Conservation (phyloP, 768 basidiomycete genomes). For the Rhizopogon rudus region DNA sequence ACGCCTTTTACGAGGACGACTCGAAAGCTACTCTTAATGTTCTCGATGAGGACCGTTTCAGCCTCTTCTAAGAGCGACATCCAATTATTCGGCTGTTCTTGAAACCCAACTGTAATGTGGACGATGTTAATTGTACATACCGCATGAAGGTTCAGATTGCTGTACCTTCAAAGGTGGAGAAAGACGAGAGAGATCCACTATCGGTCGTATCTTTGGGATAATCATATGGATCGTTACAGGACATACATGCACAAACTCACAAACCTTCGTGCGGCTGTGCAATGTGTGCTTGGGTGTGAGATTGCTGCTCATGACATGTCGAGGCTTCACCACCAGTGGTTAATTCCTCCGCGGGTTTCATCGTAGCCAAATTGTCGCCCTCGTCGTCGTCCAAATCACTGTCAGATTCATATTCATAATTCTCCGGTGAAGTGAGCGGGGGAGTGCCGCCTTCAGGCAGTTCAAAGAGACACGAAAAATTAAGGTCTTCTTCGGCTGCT, state of each 20-base stretch:
- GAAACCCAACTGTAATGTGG: not conserved
- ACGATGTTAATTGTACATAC: not conserved
- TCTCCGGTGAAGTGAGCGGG: not conserved
- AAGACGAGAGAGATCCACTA: not conserved
- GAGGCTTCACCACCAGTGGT: not conserved
- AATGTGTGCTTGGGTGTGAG: not conserved
- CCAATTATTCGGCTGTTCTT: not conserved
- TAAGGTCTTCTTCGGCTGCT: not conserved
- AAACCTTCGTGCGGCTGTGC: not conserved
- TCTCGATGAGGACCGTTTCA: not conserved
- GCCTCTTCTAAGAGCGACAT: not conserved
- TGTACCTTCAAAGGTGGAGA: slow-evolving; percentile 1
- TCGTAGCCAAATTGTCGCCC: not conserved
- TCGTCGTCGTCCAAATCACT: slow-evolving; percentile 1
- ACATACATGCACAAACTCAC: too few relatives aligned
- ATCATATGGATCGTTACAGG: not conserved
- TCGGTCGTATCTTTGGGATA: not conserved
- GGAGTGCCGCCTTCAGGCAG: not conserved
- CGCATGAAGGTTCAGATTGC: too few relatives aligned
- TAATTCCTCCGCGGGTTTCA: too few relatives aligned
- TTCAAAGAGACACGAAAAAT: not conserved
- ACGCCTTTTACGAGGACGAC: slow-evolving; percentile 4
- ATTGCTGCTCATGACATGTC: not conserved
- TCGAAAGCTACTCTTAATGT: not conserved
- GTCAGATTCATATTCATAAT: slow-evolving; percentile 2